phyloP scores from a whole-genome alignment of 495 filamentous ascomycete genomes.

The Aspergillus sclerotiicarbonarius region DNA sequence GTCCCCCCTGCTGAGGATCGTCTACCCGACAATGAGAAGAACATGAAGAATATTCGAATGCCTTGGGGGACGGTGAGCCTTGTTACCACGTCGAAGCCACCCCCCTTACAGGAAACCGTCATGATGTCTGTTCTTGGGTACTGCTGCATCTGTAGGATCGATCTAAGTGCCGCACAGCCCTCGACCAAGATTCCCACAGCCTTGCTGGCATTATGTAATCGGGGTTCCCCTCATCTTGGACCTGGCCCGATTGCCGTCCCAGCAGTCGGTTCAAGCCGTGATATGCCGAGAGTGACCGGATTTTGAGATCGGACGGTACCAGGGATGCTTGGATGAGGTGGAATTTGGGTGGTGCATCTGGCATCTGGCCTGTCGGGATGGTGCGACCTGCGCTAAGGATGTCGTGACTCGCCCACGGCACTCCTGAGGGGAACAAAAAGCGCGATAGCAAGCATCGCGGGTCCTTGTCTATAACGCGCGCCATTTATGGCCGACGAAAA shows the following conservation, averaged over 20 bases:
- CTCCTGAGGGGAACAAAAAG: background rate
- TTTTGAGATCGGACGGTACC: background rate
- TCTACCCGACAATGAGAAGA: background rate
- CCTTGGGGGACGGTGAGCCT: background rate
- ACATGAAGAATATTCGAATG: background rate
- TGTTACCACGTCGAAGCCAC: background rate
- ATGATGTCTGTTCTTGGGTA: background rate
- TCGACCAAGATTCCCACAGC: background rate
- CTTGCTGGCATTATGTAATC: background rate
- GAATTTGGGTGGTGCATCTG: background rate
- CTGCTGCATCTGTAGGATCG: background rate
- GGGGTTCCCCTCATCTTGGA: background rate
- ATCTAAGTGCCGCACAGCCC: background rate
- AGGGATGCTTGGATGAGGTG: background rate
- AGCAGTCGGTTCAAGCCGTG: background rate
- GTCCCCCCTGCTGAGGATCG: background rate
- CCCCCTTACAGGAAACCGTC: background rate
- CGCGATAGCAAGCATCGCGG: background rate
- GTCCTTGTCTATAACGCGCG: background rate
- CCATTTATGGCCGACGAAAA: background rate
- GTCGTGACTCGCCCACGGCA: background rate
- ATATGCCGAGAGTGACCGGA: background rate
- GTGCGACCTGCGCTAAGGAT: constrained; percentile 8
- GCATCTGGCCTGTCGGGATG: background rate
- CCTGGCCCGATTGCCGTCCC: background rate